Conservation (phyloP, 1,139 yeast species). For the Saccharomyces hybrid region DNA sequence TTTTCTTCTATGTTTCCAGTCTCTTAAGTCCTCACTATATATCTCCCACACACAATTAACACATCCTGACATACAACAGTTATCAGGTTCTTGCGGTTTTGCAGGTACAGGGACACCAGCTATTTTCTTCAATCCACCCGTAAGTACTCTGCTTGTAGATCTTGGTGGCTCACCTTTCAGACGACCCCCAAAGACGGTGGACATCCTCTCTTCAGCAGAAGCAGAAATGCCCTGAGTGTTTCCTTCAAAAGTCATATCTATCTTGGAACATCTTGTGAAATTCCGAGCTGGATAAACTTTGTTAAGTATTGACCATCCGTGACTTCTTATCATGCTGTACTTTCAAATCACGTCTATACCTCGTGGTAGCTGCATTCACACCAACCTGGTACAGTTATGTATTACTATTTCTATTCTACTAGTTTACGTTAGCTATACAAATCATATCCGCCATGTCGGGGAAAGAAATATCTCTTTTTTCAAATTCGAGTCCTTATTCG, state of each 20-base stretch:
- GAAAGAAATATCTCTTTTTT: neutral
- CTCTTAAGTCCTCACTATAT: constrained; percentile 76
- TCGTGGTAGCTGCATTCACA: neutral
- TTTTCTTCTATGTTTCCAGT: constrained; percentile 59
- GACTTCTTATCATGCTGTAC: neutral
- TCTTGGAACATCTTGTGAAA: neutral
- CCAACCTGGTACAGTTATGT: neutral
- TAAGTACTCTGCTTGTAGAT: constrained; percentile 43
- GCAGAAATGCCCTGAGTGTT: constrained; percentile 36
- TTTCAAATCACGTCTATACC: neutral
- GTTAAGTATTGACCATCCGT: neutral
- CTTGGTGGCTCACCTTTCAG: constrained; percentile 47
- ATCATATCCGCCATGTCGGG: neutral
- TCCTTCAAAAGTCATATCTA: constrained; percentile 40
- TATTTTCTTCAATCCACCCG: constrained; percentile 41
- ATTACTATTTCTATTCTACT: neutral
- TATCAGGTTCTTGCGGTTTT: constrained; percentile 82
- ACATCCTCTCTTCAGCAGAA: constrained; percentile 44
- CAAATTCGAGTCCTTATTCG: constrained; percentile 29
- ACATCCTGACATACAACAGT: constrained; percentile 97
- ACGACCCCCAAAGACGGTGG: constrained; percentile 50
- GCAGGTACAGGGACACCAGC: constrained; percentile 76
- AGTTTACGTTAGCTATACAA: too few species aligned
- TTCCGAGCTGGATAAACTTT: neutral
- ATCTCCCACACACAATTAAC: constrained; percentile 95